Evolutionary conservation across 2,329 filamentous ascomycete species (phyloP).

Genomic region (Colletotrichum plurivorum): DNA sequence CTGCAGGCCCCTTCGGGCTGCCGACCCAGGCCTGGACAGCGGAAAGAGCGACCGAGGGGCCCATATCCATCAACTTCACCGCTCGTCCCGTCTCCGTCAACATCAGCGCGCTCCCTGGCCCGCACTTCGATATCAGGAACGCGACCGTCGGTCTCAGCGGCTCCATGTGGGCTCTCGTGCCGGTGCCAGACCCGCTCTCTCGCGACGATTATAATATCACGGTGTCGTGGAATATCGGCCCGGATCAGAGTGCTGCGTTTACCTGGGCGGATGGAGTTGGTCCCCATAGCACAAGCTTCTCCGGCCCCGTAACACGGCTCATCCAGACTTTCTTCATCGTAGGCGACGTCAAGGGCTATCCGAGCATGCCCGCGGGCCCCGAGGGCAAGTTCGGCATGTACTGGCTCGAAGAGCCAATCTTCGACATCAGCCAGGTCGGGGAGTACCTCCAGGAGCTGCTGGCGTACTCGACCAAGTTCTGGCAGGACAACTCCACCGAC

Average conservation of each 20-base stretch:
- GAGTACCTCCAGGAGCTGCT: not conserved
- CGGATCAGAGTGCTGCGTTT: not conserved
- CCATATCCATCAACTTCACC: slow-evolving; percentile 8
- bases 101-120: slow-evolving; percentile 6
- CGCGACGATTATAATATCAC: slow-evolving; percentile 6
- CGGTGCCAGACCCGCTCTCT: not conserved
- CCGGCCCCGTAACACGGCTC: not conserved
- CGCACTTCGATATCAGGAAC: slow-evolving; percentile 22
- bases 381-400: slow-evolving; percentile 19
- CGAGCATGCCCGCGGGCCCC: not conserved
- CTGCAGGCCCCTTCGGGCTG: not conserved
- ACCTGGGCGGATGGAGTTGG: not conserved
- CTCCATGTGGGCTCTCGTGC: slow-evolving; percentile 25
- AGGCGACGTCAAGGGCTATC: slow-evolving; percentile 13
- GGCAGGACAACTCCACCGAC: slow-evolving; percentile 15
- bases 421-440: not conserved
- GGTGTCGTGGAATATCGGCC: slow-evolving; percentile 8
- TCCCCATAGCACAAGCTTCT: slow-evolving; percentile 5
- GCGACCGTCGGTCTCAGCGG: slow-evolving; percentile 13
- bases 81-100: not conserved
- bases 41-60: slow-evolving; percentile 15
- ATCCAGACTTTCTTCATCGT: slow-evolving; percentile 19
- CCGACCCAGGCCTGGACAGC: slow-evolving; percentile 6
- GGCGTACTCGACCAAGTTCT: slow-evolving; percentile 8
- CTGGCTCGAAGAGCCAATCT: slow-evolving; percentile 16